Evolutionary conservation across 768 basidiomycete genomes (phyloP).

Genomic region (Hydnomerulius pinastri): DNA sequence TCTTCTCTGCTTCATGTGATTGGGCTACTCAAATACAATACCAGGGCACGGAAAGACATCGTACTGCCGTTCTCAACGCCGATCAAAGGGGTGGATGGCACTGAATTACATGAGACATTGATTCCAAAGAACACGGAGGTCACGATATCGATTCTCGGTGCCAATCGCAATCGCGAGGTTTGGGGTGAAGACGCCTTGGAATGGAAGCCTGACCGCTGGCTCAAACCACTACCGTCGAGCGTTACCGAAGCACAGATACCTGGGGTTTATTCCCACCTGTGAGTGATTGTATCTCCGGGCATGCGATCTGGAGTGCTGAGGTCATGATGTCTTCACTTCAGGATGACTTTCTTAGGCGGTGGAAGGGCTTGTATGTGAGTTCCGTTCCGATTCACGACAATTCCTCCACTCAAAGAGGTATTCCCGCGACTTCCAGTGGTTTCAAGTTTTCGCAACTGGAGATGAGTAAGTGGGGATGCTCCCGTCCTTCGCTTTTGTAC

Average conservation of each 20-base stretch:
- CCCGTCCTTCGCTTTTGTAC: too few relatives aligned
- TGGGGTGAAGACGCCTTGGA: slow-evolving; percentile 52
- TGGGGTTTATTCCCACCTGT: slow-evolving; percentile 48
- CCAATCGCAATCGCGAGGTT: slow-evolving; percentile 42
- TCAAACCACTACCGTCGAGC: slow-evolving; percentile 38
- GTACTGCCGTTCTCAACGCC: slow-evolving; percentile 45
- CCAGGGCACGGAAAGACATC: slow-evolving; percentile 31
- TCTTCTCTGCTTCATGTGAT: neutral
- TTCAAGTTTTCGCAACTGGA: slow-evolving; percentile 52
- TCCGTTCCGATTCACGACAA: slow-evolving; percentile 43
- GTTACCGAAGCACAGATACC: slow-evolving; percentile 41
- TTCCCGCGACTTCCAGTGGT: slow-evolving; percentile 25
- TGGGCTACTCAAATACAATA: neutral
- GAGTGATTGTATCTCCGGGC: slow-evolving; percentile 16
- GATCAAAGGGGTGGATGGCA: slow-evolving; percentile 38
- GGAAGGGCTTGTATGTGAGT: slow-evolving; percentile 47
- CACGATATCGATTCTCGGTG: slow-evolving; percentile 37
- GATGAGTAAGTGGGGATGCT: slow-evolving; percentile 42
- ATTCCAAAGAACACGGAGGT: slow-evolving; percentile 40
- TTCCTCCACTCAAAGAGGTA: neutral
- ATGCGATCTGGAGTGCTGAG: too few relatives aligned
- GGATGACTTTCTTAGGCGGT: slow-evolving; percentile 53
- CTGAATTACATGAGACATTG: slow-evolving; percentile 29
- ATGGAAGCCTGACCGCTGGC: slow-evolving; percentile 57
- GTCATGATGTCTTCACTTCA: slow-evolving; percentile 11